Evolutionary conservation across 78 protist genomes (phyloP), one percentile per base, ranked within the genome.

Genomic region (Dictyostelium firmibasis): DNA sequence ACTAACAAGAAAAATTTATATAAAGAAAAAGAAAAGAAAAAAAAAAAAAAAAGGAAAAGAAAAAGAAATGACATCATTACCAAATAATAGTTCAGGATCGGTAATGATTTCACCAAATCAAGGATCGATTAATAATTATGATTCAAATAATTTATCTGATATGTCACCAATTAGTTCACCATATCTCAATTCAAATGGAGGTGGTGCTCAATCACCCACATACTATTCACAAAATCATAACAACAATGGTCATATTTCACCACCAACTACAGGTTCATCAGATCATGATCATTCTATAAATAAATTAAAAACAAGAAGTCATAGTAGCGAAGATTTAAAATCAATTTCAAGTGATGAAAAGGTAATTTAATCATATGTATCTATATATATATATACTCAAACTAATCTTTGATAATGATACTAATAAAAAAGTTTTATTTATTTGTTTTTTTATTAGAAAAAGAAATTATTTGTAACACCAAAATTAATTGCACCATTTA

Each of bases 401-500:
- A n/a, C n/a, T n/a, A n/a, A n/a, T n/a, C n/a, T n/a, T n/a, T n/a
- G n/a, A n/a, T n/a, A n/a, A n/a, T n/a, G n/a, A n/a, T 67, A 27
- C 33, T 67, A 20, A 27, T 67, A 31, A 31, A 33, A 2, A 31
- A n/a, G 16, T 72, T 11, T 70, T 27, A 74, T 74, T 25, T 74
- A 18, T 31, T 75, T 18, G 9, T 0, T 36, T 75, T 27, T 23
- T 36, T 75, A 38, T 16, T 23, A 76, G 83, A 77, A 36, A 25
- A 89, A 89, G 60, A 89, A 89, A 81, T 57, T 84, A 89, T 78
- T 89, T 81, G 27, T 89, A 35, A 79, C 94, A 67, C 94, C 94
- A 38, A 89, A 89, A 69, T 44, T 89, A 43, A 38, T 81, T 6
- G 31, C 53, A 47, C 86, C 93, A 23, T 35, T 70, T 2, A 88